Percentiles rank a stretch among this genome's conserved stretches.
Conservation (phyloP, 2,329 filamentous ascomycete genomes). For the Fusarium sp. region DNA sequence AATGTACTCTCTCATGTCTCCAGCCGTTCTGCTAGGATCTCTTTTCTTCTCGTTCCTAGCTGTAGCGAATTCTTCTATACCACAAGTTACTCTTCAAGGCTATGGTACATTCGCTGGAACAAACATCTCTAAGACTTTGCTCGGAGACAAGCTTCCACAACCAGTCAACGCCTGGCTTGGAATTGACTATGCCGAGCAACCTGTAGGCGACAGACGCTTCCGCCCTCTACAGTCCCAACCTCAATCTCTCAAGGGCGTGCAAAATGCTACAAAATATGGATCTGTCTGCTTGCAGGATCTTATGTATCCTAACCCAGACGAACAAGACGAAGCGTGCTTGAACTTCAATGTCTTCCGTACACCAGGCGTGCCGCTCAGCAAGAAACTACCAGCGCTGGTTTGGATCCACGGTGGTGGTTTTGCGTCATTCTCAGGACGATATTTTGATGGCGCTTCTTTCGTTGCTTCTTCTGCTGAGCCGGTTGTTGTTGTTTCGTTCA, state of each 20-base stretch:
- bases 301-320: background rate
- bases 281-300: constrained; percentile 1
- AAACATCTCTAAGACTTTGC: background rate
- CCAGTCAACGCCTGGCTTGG: constrained; percentile 4
- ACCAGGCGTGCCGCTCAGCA: background rate
- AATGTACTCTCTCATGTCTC: background rate
- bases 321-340: constrained; percentile 3
- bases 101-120: background rate
- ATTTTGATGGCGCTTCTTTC: constrained; percentile 1
- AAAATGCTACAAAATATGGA: background rate
- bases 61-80: background rate
- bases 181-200: background rate
- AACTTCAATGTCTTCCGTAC: constrained; percentile 7
- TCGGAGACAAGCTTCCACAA: background rate
- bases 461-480: background rate
- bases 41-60: background rate
- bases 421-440: constrained; percentile 1
- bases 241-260: background rate
- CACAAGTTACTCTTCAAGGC: background rate
- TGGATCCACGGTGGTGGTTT: constrained; percentile 12
- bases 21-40: background rate
- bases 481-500: background rate
- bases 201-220: background rate
- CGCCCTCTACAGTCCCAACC: background rate
- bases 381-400: background rate